Evolutionary conservation across 192 early-diverging fungal species (phyloP), one percentile per base, ranked within the genome.

Genomic region (Dissophora ornata): DNA sequence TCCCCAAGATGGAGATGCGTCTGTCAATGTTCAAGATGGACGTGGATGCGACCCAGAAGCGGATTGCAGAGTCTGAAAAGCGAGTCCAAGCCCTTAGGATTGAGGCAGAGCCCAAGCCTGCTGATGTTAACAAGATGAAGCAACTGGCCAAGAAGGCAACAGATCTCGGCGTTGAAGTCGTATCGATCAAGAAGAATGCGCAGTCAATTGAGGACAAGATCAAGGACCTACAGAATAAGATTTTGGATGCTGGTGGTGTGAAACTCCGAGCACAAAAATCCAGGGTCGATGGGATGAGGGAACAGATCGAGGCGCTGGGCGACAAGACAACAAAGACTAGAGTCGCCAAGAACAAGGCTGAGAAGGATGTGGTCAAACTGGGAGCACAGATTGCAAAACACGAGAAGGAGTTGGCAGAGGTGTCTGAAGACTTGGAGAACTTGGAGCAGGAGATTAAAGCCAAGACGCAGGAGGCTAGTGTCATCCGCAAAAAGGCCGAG

Each of bases 211-310:
- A 98, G 60, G 87, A 81, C 3, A 90, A 88, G 42, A 97, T 99
- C 61, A 85, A 87, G 41, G 78, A 81, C 32, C 82, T 98, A 21
- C 95, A 98, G 54, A 90, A 95, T 38, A 87, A 95, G 61, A 97
- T 99, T 58, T 81, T 98, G 77, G 88, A 96, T 67, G 91, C 88
- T 33, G 97, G 97, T 59, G 97, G 95, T 41, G 90, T 93, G 50
- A 86, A 90, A 71, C 80, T 99, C 30, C 87, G 97, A 46, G 78
- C 87, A 4, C 97, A 99, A 80, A 94, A 94, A 52, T 85, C 90
- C 42, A 92, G 88, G 25, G 93, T 95, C 11, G 94, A 96, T 53
- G 88, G 89, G 16, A 69, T 98, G 42, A 79, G 82, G 25, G 90
- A 95, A 44, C 89, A 92, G 53, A 92, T 98, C 54, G 89, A 87